Percentiles rank a stretch among this genome's conserved stretches.
Evolutionary conservation across 768 basidiomycete genomes (phyloP).

Genomic region (Tricholoma flavovirens): DNA sequence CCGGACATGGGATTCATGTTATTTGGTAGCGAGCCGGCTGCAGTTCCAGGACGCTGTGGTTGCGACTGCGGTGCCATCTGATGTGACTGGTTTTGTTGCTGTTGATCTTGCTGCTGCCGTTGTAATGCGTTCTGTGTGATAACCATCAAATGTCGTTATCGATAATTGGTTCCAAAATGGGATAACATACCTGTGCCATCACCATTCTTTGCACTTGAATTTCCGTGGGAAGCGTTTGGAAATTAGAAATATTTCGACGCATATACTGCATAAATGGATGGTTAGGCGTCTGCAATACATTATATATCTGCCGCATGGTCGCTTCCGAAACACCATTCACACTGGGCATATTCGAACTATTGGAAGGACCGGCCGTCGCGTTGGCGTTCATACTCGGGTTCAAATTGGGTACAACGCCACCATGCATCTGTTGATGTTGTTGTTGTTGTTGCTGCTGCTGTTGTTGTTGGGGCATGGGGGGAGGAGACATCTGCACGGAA

Average conservation of each 20-base stretch:
- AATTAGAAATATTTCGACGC: constrained; percentile 44
- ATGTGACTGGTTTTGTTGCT: constrained; percentile 20
- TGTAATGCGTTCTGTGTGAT: constrained; percentile 5
- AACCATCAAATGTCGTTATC: background rate
- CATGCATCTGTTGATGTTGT: constrained; percentile 6
- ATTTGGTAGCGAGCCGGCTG: constrained; percentile 4
- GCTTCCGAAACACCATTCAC: constrained; percentile 11
- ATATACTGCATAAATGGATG: constrained; percentile 60
- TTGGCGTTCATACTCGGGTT: constrained; percentile 11
- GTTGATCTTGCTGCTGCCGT: constrained; percentile 20
- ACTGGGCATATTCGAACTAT: constrained; percentile 12
- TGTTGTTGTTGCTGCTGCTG: constrained; percentile 6
- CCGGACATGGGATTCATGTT: constrained; percentile 9
- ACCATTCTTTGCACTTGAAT: constrained; percentile 59
- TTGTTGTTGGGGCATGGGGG: constrained; percentile 19
- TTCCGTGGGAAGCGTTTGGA: constrained; percentile 42
- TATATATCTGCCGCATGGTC: constrained; percentile 34
- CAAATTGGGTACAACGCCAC: constrained; percentile 12
- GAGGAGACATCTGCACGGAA: constrained; percentile 40
- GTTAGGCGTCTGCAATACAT: constrained; percentile 46
- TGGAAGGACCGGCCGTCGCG: constrained; percentile 18
- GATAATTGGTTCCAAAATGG: background rate
- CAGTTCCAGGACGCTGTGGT: constrained; percentile 7
- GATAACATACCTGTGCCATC: constrained; percentile 40
- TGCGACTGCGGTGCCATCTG: constrained; percentile 14